Base-by-base conservation (phyloP, 1,284 basidiomycete genomes). In the Tylopilus sp. region DNA sequence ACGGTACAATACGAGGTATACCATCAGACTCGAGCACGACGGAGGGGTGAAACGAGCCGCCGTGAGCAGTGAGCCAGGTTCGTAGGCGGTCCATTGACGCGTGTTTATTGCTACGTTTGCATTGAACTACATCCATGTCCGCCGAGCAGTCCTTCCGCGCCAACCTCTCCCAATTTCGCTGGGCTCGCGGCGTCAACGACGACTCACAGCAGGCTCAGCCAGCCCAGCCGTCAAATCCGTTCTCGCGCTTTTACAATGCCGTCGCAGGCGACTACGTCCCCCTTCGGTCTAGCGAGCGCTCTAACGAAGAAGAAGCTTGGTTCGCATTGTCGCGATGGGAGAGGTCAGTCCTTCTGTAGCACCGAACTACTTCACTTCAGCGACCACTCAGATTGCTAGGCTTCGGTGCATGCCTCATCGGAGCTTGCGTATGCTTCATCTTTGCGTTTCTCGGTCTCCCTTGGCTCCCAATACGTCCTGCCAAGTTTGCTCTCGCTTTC, bases 251-350 rank as follows among this genome's bases (percentile, higher is more conserved):
- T 67, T 88, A 89, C 69, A 90, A 86, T 57, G 75, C 84, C 29
- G 70, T 86, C 48, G 81, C 84, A 10, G 82, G 87, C 43, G 78
- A 86, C 64, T 98, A 97, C 63, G 86, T 98, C 39, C 96, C 97
- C 1, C 73, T 98, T 50, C 77, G 93, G 21, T 91, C 88, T 5
- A 82, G 68, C 55, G 91, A 93, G 55, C 76, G 83, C 35, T 86
- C 88, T 30, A 94, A 94, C 65, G 96, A 99, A 68, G 96, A 99
- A 61, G 94, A 98, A 65, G 96, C 96, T 2, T 97, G 89, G 76
- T 92, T 96, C 70, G 92, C 94, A 29, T 71, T 97, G 44, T 92
- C 88, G 37, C 77, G 90, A 68, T 94, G 92, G 92, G 91, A 94
- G 66, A 78, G 86, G 86, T 92, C 16, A 23, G 49, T 13, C 11